These are phyloP conservation scores for Leptographium wingfieldii DNA, from an alignment of 2,329 filamentous ascomycete genomes.

Conservation along the genomic window DNA sequence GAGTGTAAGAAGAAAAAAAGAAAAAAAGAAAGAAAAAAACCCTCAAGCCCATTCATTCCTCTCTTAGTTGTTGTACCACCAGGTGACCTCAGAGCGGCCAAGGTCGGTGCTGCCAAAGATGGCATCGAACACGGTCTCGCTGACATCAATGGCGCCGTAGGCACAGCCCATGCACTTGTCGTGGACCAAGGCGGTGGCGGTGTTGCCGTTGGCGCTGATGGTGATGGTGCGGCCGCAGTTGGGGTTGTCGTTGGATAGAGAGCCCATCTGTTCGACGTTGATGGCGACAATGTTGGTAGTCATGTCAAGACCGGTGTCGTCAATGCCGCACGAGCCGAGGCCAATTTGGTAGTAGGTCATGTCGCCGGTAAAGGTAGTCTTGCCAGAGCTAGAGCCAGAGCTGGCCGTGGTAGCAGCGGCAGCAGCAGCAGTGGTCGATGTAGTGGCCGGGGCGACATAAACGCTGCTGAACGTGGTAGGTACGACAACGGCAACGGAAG, in stretches of 20 bases:
- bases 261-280: constrained; percentile 49
- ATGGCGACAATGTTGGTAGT: constrained; percentile 56
- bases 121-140: constrained; percentile 29
- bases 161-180: constrained; percentile 68
- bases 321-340: constrained; percentile 53
- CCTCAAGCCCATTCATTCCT: neutral
- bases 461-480: neutral
- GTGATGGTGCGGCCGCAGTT: constrained; percentile 58
- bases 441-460: neutral
- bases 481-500: constrained; percentile 2
- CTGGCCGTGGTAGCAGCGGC: constrained; percentile 13
- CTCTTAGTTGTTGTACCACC: constrained; percentile 16
- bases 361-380: constrained; percentile 39
- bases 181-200: constrained; percentile 43
- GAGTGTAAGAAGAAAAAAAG: neutral
- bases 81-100: constrained; percentile 21
- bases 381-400: constrained; percentile 10
- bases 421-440: neutral
- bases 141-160: constrained; percentile 38
- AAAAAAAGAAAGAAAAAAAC: neutral
- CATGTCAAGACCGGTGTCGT: constrained; percentile 43
- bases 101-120: constrained; percentile 28
- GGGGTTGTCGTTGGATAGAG: constrained; percentile 51
- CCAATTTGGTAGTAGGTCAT: constrained; percentile 65
- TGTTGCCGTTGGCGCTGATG: constrained; percentile 44